These are phyloP conservation scores for Lactifluus hygrophoroides DNA, from an alignment of 768 basidiomycete species.

Conservation along the genomic window DNA sequence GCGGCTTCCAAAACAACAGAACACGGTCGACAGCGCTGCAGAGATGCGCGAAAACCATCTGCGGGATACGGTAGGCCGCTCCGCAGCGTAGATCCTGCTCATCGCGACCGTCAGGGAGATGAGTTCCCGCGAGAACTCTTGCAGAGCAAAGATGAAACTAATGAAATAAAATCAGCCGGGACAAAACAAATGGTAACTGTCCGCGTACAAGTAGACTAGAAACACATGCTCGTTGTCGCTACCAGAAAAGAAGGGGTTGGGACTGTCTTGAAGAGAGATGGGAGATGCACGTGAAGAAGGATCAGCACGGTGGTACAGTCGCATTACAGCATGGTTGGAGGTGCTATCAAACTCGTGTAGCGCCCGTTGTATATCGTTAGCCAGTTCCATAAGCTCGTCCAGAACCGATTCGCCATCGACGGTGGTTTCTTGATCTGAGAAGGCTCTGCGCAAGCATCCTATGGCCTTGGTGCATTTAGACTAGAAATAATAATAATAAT, in stretches of 20 bases:
- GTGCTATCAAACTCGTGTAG: constrained; percentile 71
- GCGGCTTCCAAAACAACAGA: constrained; percentile 9
- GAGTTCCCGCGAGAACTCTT: constrained; percentile 87
- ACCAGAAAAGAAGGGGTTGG: constrained; percentile 30
- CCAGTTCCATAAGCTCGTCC: constrained; percentile 56
- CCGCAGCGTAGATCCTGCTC: constrained; percentile 63
- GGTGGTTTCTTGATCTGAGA: constrained; percentile 37
- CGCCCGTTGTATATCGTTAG: constrained; percentile 59
- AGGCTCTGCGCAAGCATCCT: constrained; percentile 55
- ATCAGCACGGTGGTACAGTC: constrained; percentile 56
- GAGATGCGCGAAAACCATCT: constrained; percentile 17
- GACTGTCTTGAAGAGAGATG: constrained; percentile 28
- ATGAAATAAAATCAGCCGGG: not conserved
- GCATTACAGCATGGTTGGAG: constrained; percentile 74
- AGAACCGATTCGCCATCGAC: constrained; percentile 34
- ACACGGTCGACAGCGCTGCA: constrained; percentile 34
- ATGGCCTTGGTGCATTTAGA: constrained; percentile 52
- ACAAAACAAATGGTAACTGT: not conserved
- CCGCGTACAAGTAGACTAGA: constrained; percentile 83
- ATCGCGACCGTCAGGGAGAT: constrained; percentile 78
- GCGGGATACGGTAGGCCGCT: constrained; percentile 37
- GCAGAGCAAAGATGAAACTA: constrained; percentile 93
- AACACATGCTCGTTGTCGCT: constrained; percentile 79
- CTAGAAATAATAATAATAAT: constrained; percentile 29
- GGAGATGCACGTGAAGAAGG: constrained; percentile 20